Percentiles rank a stretch among this genome's conserved stretches.
Conservation (phyloP, 2,329 filamentous ascomycete genomes). For the Corynespora cassiicola region DNA sequence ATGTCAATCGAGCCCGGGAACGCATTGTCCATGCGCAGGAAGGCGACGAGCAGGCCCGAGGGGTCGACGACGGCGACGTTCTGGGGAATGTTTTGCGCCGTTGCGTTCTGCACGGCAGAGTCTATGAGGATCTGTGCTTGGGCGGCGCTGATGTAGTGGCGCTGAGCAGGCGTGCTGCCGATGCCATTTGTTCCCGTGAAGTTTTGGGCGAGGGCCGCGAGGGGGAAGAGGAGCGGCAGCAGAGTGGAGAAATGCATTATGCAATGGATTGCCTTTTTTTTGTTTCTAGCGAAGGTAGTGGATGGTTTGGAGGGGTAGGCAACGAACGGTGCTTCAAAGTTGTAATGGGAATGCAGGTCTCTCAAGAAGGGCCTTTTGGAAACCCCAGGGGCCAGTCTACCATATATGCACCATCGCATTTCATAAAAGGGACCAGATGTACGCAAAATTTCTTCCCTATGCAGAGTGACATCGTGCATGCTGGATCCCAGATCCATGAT, state of each 20-base stretch:
- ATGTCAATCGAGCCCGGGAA: conserved; percentile 35
- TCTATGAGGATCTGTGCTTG: conserved; percentile 32
- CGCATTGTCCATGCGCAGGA: conserved; percentile 37
- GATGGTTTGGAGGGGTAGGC: background rate
- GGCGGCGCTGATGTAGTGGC: conserved; percentile 23
- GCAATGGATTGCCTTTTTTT: background rate
- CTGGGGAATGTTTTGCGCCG: conserved; percentile 25
- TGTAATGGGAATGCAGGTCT: background rate
- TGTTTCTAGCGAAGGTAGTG: background rate
- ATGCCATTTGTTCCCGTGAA: conserved; percentile 24
- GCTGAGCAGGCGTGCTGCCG: conserved; percentile 24
- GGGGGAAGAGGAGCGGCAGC: conserved; percentile 14
- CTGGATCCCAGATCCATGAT: too few species aligned
- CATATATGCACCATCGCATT: too few species aligned
- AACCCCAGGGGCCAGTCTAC: too few species aligned
- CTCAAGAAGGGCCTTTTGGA: too few species aligned
- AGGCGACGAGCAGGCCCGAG: conserved; percentile 33
- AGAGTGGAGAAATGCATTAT: conserved; percentile 8
- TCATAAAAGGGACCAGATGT: too few species aligned
- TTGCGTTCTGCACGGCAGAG: conserved; percentile 28
- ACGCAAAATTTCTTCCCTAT: too few species aligned
- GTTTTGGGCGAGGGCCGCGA: conserved; percentile 20
- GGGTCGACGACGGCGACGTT: conserved; percentile 39
- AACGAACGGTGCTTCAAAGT: background rate
- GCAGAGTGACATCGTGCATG: too few species aligned